Conservation (phyloP, 768 basidiomycete genomes). For the Megacollybia marginata region DNA sequence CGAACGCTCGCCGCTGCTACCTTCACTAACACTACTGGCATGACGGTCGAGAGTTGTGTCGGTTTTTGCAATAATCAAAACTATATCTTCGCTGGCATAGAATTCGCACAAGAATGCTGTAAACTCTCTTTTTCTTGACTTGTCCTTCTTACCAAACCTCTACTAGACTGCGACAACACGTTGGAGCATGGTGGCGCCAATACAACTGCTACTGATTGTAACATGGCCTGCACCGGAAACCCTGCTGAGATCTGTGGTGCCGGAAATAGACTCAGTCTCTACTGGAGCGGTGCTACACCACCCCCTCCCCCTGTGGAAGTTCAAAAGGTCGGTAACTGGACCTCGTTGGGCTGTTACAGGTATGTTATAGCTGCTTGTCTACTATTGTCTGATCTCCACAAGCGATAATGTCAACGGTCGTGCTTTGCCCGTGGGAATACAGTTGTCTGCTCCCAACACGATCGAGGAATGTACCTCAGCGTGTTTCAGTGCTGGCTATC, state of each 20-base stretch:
- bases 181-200: slow-evolving; percentile 55
- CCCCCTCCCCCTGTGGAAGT: slow-evolving; percentile 48
- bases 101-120: slow-evolving; percentile 26
- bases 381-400: slow-evolving; percentile 4
- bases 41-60: slow-evolving; percentile 55
- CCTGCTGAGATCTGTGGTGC: slow-evolving; percentile 54
- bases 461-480: slow-evolving; percentile 52
- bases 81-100: slow-evolving; percentile 63
- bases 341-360: slow-evolving; percentile 71
- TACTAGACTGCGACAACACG: background rate
- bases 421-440: slow-evolving; percentile 26
- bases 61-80: slow-evolving; percentile 34
- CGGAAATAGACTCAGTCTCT: slow-evolving; percentile 51
- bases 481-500: slow-evolving; percentile 48
- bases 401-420: slow-evolving; percentile 41
- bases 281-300: slow-evolving; percentile 52
- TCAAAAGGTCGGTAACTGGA: slow-evolving; percentile 54
- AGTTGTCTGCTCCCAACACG: slow-evolving; percentile 36
- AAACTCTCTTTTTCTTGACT: too few relatives aligned
- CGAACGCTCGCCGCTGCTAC: slow-evolving; percentile 50
- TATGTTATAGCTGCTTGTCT: slow-evolving; percentile 22
- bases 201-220: slow-evolving; percentile 51
- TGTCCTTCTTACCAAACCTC: too few relatives aligned
- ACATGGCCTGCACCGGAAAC: slow-evolving; percentile 55
- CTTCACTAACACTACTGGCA: slow-evolving; percentile 37